A percentile compares a stretch with the other conserved stretches of the same genome.
Evolutionary conservation across 257 asterid species (phyloP).

Genomic region (Sherardia arvensis): DNA sequence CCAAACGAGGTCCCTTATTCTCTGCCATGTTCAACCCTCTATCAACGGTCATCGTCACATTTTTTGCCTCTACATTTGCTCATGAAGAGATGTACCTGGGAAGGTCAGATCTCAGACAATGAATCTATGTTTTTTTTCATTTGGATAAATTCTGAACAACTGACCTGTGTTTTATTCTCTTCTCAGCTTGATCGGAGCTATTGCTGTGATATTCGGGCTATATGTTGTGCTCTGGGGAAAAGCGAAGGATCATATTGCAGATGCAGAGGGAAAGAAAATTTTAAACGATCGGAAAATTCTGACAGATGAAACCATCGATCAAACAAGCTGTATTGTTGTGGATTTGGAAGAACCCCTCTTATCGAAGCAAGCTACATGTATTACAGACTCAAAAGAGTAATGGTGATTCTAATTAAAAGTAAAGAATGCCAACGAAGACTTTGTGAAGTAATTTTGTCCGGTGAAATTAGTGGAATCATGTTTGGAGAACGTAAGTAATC

Average conservation of each 20-base stretch:
- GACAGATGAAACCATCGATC: too few relatives aligned
- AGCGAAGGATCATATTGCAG: constrained; percentile 33
- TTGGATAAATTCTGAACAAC: background rate
- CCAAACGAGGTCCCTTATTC: constrained; percentile 51
- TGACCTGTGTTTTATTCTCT: background rate
- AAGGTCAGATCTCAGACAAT: constrained; percentile 29
- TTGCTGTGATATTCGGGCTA: constrained; percentile 54
- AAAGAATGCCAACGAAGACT: too few relatives aligned
- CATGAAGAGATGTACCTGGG: constrained; percentile 62
- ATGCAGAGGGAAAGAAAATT: too few relatives aligned
- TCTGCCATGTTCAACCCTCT: constrained; percentile 71
- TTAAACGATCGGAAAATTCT: too few relatives aligned
- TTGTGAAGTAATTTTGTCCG: too few relatives aligned
- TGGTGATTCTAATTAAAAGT: too few relatives aligned
- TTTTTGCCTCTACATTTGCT: constrained; percentile 39
- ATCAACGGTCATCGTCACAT: constrained; percentile 37
- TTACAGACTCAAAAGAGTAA: too few relatives aligned
- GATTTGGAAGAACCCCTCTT: constrained; percentile 7
- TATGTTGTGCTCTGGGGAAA: constrained; percentile 73
- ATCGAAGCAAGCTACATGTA: too few relatives aligned
- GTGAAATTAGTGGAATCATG: too few relatives aligned
- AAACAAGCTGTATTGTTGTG: too few relatives aligned
- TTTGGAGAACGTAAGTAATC: too few relatives aligned
- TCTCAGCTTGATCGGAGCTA: constrained; percentile 48
- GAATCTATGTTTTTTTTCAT: background rate